phyloP scores from a whole-genome alignment of 495 filamentous ascomycete species.

The Aspergillus egyptiacus region DNA sequence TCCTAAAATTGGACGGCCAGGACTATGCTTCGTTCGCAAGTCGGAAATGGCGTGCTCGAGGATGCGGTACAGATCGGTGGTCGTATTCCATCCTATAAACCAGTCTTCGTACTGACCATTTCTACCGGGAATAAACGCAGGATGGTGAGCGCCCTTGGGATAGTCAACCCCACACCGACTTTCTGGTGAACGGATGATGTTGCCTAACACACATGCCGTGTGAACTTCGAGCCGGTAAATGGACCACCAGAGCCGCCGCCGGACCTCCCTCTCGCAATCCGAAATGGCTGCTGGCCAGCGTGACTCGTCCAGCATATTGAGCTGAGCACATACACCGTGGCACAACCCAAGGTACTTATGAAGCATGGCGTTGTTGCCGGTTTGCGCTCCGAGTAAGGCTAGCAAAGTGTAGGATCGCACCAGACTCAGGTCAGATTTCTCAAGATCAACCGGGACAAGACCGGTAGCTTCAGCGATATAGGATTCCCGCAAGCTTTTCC shows the following conservation, averaged over 20 bases:
- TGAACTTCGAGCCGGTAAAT: constrained; percentile 7
- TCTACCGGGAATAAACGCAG: not conserved
- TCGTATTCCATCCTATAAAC: constrained; percentile 1
- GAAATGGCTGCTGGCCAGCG: not conserved
- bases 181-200: not conserved
- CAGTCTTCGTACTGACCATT: not conserved
- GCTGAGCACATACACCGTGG: not conserved
- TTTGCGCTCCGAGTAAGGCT: not conserved
- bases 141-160: not conserved
- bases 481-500: not conserved
- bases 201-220: not conserved
- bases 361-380: not conserved
- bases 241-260: constrained; percentile 4
- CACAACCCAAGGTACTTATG: not conserved
- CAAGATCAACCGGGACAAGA: not conserved
- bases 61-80: not conserved
- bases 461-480: not conserved
- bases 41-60: constrained; percentile 3
- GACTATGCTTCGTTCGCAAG: not conserved
- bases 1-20: not conserved
- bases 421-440: not conserved
- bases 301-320: not conserved
- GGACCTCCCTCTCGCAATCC: not conserved
- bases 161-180: not conserved
- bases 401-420: not conserved